Conservation (phyloP, 805 yeast genomes). For the Monosporozyma aerobia region DNA sequence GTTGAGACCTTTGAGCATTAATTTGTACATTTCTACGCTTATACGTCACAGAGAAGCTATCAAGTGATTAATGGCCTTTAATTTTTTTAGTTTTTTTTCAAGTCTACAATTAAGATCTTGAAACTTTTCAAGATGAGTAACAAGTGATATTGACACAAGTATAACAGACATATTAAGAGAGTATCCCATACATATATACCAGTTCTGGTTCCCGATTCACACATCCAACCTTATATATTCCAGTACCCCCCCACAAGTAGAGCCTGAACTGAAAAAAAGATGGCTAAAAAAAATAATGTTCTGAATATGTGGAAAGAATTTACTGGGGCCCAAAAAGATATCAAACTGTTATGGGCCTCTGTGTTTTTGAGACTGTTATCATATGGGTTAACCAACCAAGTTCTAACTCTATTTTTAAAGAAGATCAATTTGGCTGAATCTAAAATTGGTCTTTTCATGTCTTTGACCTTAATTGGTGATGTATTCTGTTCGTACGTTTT, state of each 20-base stretch:
- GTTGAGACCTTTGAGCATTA: not conserved
- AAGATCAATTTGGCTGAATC: constrained; percentile 46
- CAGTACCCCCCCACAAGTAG: too few species aligned
- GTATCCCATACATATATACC: not conserved
- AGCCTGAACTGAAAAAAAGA: not conserved
- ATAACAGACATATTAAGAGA: not conserved
- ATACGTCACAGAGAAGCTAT: not conserved
- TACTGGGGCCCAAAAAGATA: constrained; percentile 39
- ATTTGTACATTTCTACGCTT: not conserved
- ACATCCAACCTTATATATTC: not conserved
- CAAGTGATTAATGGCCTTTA: too few species aligned
- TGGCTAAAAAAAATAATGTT: not conserved
- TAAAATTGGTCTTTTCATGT: constrained; percentile 70
- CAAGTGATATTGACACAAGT: not conserved
- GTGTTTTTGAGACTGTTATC: constrained; percentile 64
- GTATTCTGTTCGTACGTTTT: constrained; percentile 57
- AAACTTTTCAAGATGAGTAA: not conserved
- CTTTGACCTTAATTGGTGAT: constrained; percentile 72
- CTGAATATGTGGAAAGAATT: constrained; percentile 16
- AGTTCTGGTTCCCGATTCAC: not conserved
- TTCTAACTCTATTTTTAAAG: constrained; percentile 57
- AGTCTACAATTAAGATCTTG: not conserved
- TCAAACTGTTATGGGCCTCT: constrained; percentile 55
- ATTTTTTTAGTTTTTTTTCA: not conserved
- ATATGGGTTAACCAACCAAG: constrained; percentile 73